Conservation (phyloP, 176 grass and related monocot genomes). For the Aechmea fasciata region DNA sequence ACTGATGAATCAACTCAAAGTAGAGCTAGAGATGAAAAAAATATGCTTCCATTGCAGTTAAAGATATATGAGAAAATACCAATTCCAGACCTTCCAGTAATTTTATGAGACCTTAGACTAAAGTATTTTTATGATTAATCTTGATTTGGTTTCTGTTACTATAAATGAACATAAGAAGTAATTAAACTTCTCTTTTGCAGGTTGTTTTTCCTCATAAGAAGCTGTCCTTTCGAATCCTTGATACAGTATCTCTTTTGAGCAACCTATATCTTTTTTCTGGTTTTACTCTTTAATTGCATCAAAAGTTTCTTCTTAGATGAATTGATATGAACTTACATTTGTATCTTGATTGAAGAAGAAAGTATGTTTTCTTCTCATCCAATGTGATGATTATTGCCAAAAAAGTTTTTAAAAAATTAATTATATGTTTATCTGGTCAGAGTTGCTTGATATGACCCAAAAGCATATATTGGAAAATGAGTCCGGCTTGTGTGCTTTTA, state of each 20-base stretch:
- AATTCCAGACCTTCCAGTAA: constrained; percentile 86
- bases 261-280: constrained; percentile 1
- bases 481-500: too few species aligned
- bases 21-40: constrained; percentile 35
- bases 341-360: too few species aligned
- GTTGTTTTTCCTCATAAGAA: constrained; percentile 99
- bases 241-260: constrained; percentile 57
- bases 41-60: constrained; percentile 56
- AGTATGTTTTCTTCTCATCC: too few species aligned
- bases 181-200: constrained; percentile 23
- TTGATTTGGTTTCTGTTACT: background rate
- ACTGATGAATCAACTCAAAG: constrained; percentile 49
- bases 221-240: constrained; percentile 88
- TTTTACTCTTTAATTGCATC: background rate
- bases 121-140: background rate
- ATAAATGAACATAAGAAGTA: background rate
- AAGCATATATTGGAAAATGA: too few species aligned
- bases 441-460: too few species aligned
- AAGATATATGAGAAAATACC: constrained; percentile 97
- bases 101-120: background rate
- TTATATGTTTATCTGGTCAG: too few species aligned
- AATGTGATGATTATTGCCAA: too few species aligned
- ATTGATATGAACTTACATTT: background rate
- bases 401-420: too few species aligned
- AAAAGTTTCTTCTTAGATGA: constrained; percentile 14